Conservation (phyloP, 2,329 filamentous ascomycete species). For the Alternaria consortialis region DNA sequence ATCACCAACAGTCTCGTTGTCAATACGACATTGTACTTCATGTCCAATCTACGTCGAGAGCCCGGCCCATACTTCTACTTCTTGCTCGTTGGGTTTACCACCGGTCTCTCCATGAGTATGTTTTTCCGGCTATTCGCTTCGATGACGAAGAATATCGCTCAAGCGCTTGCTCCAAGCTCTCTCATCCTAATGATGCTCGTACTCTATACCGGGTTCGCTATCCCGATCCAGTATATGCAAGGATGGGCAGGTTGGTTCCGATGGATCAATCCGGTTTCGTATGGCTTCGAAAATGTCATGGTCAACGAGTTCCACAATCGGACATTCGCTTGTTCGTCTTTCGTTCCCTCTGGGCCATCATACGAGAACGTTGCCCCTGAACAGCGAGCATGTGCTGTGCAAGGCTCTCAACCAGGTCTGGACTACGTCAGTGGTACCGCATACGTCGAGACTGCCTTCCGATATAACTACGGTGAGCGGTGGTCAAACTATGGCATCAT, state of each 20-base stretch:
- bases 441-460: slow-evolving; percentile 36
- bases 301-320: slow-evolving; percentile 69
- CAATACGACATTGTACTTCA: slow-evolving; percentile 56
- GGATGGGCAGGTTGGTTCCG: slow-evolving; percentile 59
- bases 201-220: slow-evolving; percentile 72
- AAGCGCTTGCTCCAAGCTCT: slow-evolving; percentile 63
- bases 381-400: slow-evolving; percentile 46
- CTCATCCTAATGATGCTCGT: slow-evolving; percentile 69
- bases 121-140: slow-evolving; percentile 81
- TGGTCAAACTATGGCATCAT: slow-evolving; percentile 73
- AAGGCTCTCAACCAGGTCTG: slow-evolving; percentile 49
- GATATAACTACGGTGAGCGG: slow-evolving; percentile 50
- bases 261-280: slow-evolving; percentile 78
- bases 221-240: slow-evolving; percentile 67
- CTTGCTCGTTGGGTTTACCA: slow-evolving; percentile 65
- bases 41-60: slow-evolving; percentile 59
- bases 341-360: slow-evolving; percentile 52
- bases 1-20: slow-evolving; percentile 52
- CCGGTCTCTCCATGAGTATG: slow-evolving; percentile 78
- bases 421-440: slow-evolving; percentile 48
- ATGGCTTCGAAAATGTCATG: slow-evolving; percentile 79
- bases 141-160: slow-evolving; percentile 70
- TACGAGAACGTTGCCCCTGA: slow-evolving; percentile 40
- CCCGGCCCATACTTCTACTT: slow-evolving; percentile 83
- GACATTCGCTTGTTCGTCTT: slow-evolving; percentile 38